Percentiles rank a stretch among this genome's conserved stretches.
Evolutionary conservation across 805 yeast species (phyloP).

Genomic region (Candida endomychidarum): DNA sequence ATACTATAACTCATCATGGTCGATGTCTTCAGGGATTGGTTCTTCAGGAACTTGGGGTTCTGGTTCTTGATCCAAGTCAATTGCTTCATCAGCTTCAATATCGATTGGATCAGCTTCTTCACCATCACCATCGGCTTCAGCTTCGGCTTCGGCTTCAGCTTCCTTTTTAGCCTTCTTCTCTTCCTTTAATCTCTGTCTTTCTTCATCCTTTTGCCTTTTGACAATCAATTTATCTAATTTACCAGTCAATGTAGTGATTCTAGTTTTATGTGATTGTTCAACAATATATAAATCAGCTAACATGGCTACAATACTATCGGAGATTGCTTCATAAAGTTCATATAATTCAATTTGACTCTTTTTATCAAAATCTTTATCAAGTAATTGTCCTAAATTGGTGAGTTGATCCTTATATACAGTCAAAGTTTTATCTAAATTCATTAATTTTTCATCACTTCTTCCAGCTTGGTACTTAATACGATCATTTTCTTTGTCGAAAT

Average conservation of each 20-base stretch:
- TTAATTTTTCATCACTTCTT: conserved; percentile 23
- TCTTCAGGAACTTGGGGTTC: conserved; percentile 11
- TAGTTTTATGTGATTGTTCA: conserved; percentile 29
- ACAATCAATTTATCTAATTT: conserved; percentile 29
- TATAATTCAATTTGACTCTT: conserved; percentile 26
- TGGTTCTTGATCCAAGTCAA: conserved; percentile 12
- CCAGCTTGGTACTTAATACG: conserved; percentile 35
- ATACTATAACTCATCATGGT: conserved; percentile 22
- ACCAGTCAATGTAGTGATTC: conserved; percentile 26
- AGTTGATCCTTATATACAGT: conserved; percentile 27
- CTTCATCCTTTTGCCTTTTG: conserved; percentile 33
- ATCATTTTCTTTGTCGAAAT: conserved; percentile 52
- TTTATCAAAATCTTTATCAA: conserved; percentile 21
- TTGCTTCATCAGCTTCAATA: conserved; percentile 7
- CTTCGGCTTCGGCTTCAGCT: conserved; percentile 14
- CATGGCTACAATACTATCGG: conserved; percentile 29
- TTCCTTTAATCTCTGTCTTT: conserved; percentile 32
- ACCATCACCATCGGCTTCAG: conserved; percentile 12
- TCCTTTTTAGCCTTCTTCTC: conserved; percentile 23
- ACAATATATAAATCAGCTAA: conserved; percentile 28
- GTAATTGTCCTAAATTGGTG: conserved; percentile 26
- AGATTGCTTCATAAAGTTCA: conserved; percentile 24
- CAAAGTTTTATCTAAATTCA: conserved; percentile 28
- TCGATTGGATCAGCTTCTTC: conserved; percentile 13
- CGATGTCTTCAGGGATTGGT: conserved; percentile 16